Evolutionary conservation across 441 rosid genomes (phyloP), one percentile per base, ranked within the genome.

Genomic region (Pelargonium fulgidum): DNA sequence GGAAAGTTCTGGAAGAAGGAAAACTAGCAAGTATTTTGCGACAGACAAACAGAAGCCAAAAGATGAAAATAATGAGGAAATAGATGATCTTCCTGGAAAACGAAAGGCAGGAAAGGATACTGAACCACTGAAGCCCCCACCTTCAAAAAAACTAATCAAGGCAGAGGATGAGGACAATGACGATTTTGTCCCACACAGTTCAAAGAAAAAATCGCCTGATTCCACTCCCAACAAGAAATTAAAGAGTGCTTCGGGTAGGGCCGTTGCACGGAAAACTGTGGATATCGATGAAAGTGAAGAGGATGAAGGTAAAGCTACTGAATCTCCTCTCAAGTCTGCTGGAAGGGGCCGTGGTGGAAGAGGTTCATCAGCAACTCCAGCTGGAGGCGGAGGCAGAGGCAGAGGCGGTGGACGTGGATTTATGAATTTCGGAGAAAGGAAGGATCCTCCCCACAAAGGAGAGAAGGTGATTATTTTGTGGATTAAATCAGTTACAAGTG

Each of bases 381-480:
- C 88, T 77, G 83, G 82, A 71, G 92, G 97, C 16, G 82, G 82
- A 71, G 92, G 97, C 16, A 54, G 62, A 54, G 97, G 96, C 74
- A 85, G 97, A 81, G 95, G 93, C 41, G 83, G 96, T 78, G 97
- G 99, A 66, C 84, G 92, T 77, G 97, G 96, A 71, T 90, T 90
- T 82, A 87, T 87, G 96, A 88, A 85, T 79, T 94, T 89, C 78
- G 97, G 94, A 69, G 96, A 91, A 80, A 86, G 99, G 75, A 94
- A 91, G 86, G 97, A 94, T 80, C 99, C 97, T 76, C 96, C 96
- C 0, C 97, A 91, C 75, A 94, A 91, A 87, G 99, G 99, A 77
- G 93, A 94, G 85, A 94, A 90, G 93, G 99, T 94, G 29, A 68
- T 70, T 64, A 11, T 67, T 36, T 12, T 47, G 16, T 22, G 59